A percentile compares a stretch with the other conserved stretches of the same genome.
phyloP scores from a whole-genome alignment of 1,139 yeast genomes.

The Zhuliangozyma parablackwelliae region DNA sequence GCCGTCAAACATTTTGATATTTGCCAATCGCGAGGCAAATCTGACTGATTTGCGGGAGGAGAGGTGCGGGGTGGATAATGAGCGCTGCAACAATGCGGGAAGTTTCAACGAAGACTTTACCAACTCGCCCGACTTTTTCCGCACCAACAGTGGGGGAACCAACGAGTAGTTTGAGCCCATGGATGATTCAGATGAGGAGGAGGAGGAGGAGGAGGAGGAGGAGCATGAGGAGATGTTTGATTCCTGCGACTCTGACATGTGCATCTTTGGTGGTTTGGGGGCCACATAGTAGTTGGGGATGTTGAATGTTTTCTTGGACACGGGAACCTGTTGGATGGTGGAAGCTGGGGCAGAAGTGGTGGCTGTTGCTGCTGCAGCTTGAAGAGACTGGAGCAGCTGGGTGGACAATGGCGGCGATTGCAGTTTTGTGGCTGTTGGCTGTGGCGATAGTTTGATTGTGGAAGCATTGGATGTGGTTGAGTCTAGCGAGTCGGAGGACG shows the following conservation, averaged over 20 bases:
- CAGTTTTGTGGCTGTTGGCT: slow-evolving; percentile 3
- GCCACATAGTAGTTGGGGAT: slow-evolving; percentile 12
- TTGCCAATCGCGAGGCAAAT: slow-evolving; percentile 33
- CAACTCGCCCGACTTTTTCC: slow-evolving; percentile 37
- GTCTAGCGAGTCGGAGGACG: slow-evolving; percentile 10
- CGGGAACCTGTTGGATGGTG: not conserved
- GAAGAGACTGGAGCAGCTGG: slow-evolving; percentile 1
- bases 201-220: not conserved
- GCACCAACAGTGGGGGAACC: slow-evolving; percentile 15
- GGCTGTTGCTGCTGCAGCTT: slow-evolving; percentile 1
- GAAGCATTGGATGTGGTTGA: slow-evolving; percentile 7
- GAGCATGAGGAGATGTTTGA: not conserved
- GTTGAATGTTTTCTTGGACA: slow-evolving; percentile 3
- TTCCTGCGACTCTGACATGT: slow-evolving; percentile 4
- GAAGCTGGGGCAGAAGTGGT: slow-evolving; percentile 1
- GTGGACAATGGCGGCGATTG: not conserved
- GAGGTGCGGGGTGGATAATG: slow-evolving; percentile 25
- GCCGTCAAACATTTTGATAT: slow-evolving; percentile 40
- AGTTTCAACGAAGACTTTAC: slow-evolving; percentile 38
- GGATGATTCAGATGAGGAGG: not conserved
- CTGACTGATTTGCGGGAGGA: slow-evolving; percentile 28
- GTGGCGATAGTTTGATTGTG: slow-evolving; percentile 8
- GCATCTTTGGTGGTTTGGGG: slow-evolving; percentile 6
- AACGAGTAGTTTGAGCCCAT: slow-evolving; percentile 1
- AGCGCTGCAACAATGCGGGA: slow-evolving; percentile 18